Conservation (phyloP, 2,329 filamentous ascomycete genomes). For the Thelonectria rubi region DNA sequence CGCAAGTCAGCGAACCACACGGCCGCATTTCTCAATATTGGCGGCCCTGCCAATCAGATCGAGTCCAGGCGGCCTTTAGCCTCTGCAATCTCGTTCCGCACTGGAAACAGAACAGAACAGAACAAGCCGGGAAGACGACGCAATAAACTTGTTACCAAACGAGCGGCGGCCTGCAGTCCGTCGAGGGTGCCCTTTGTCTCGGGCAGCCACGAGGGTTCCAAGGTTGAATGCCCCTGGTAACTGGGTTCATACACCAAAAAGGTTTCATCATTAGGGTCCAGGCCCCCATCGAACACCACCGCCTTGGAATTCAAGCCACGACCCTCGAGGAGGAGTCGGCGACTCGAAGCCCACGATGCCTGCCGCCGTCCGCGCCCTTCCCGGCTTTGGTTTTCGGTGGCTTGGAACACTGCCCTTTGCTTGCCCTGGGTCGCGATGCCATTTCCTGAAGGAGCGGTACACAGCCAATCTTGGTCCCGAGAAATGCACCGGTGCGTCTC, state of each 20-base stretch:
- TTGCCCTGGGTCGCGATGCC: neutral
- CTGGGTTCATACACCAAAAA: slow-evolving; percentile 1
- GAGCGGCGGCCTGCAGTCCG: neutral
- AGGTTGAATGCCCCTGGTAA: slow-evolving; percentile 9
- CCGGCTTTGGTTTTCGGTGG: neutral
- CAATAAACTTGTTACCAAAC: neutral
- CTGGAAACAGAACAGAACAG: neutral
- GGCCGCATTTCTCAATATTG: slow-evolving; percentile 1
- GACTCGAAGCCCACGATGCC: neutral
- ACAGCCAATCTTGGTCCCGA: slow-evolving; percentile 4
- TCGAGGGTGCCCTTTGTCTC: slow-evolving; percentile 26
- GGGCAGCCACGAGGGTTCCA: slow-evolving; percentile 34
- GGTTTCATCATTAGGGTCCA: slow-evolving; percentile 7
- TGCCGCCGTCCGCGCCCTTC: neutral
- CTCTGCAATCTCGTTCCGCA: neutral
- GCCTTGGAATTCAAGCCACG: neutral
- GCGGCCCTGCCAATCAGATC: slow-evolving; percentile 12
- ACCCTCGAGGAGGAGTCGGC: neutral
- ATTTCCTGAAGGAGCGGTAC: neutral
- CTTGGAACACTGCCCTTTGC: neutral
- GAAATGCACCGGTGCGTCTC: slow-evolving; percentile 3
- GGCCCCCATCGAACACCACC: slow-evolving; percentile 11
- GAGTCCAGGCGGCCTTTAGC: neutral
- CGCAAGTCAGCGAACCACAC: neutral
- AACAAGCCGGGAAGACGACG: neutral